phyloP scores from a whole-genome alignment of 116 monocot species.

The Iris pallida region DNA sequence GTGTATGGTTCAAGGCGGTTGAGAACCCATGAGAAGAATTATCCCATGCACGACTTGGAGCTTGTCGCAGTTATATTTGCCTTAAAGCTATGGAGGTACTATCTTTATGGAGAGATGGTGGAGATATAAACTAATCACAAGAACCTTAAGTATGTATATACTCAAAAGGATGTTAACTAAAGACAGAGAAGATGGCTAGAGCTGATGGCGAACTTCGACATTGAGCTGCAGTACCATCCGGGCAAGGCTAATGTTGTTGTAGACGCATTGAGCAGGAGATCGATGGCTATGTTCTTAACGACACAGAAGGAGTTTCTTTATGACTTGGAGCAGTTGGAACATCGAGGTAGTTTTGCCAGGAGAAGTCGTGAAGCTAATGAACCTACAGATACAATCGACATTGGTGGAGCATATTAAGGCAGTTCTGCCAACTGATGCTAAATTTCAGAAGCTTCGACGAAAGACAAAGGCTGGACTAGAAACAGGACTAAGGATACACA shows the following conservation, averaged over 20 bases:
- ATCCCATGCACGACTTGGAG: conserved; percentile 4
- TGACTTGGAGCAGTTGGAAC: no score
- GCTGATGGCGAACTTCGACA: not conserved
- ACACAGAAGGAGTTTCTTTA: no score
- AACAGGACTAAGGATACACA: no score
- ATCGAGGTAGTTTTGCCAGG: no score
- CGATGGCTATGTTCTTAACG: no score
- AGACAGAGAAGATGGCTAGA: conserved; percentile 2
- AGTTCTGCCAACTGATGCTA: no score
- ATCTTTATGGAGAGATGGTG: not conserved
- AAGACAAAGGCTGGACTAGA: no score
- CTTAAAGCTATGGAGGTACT: not conserved
- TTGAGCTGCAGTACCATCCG: not conserved
- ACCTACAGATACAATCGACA: no score
- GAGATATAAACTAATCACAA: not conserved
- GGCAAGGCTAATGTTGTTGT: conserved; percentile 12
- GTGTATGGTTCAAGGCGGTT: not conserved
- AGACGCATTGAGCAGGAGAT: not conserved
- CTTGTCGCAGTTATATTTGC: not conserved
- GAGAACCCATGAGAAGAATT: not conserved
- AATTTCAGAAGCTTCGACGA: no score
- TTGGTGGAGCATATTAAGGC: no score
- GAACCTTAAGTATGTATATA: conserved; percentile 1
- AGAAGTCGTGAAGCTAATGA: no score
- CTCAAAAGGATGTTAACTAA: conserved; percentile 4